A percentile compares a stretch with the other conserved stretches of the same genome.
Evolutionary conservation across 164 flowering plant species (phyloP).

Genomic region (Nymphaea thermarum): DNA sequence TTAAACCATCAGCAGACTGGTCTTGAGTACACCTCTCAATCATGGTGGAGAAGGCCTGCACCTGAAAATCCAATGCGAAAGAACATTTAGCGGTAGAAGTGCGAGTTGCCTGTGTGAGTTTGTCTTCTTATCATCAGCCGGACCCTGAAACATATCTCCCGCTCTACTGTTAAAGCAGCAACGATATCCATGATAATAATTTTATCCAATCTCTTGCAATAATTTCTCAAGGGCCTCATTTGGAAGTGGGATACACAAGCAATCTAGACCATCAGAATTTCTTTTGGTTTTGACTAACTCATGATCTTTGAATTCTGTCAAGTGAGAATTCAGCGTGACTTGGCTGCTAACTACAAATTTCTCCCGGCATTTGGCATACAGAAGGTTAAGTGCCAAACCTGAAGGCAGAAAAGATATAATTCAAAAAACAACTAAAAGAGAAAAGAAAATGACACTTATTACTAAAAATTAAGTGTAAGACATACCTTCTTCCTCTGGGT

Average conservation of each 20-base stretch:
- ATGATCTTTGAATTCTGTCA: constrained; percentile 95
- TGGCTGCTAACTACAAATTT: constrained; percentile 30
- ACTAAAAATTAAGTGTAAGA: not conserved
- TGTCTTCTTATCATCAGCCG: no score
- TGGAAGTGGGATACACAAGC: constrained; percentile 71
- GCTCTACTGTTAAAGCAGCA: no score
- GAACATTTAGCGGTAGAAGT: no score
- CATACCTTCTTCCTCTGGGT: constrained; percentile 79
- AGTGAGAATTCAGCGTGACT: constrained; percentile 60
- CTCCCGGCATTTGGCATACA: constrained; percentile 66
- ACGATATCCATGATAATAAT: no score
- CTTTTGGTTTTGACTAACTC: constrained; percentile 77
- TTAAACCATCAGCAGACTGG: no score
- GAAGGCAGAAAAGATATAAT: constrained; percentile 2
- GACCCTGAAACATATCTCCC: not conserved
- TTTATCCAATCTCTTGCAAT: constrained; percentile 28
- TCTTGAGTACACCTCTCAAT: no score
- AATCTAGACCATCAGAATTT: constrained; percentile 78
- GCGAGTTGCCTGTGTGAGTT: no score
- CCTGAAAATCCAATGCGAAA: no score
- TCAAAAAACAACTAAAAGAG: not conserved
- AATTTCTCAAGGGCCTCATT: constrained; percentile 65
- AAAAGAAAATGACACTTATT: constrained; percentile 1
- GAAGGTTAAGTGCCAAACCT: constrained; percentile 62
- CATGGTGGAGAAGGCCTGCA: not conserved